Percentiles rank a stretch among this genome's conserved stretches.
Conservation (phyloP, 2,329 filamentous ascomycete species). For the Pestalotiopsis sp. region DNA sequence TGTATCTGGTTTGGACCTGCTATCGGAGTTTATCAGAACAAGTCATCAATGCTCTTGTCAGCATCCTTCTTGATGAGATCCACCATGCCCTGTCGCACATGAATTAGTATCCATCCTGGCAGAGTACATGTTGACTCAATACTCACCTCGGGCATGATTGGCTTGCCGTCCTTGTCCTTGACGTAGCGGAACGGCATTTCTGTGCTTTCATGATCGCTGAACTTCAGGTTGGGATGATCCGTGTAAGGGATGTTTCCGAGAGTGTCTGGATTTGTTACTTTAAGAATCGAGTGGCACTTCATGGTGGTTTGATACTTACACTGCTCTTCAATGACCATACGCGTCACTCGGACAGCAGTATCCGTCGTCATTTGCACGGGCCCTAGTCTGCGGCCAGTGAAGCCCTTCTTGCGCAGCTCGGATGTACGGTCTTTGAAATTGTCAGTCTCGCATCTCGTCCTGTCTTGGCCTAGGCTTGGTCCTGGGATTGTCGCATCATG, state of each 20-base stretch:
- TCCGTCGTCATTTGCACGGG: slow-evolving; percentile 98
- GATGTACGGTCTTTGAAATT: slow-evolving; percentile 69
- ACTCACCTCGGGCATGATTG: slow-evolving; percentile 85
- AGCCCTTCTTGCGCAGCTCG: slow-evolving; percentile 94
- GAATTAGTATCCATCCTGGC: slow-evolving; percentile 16
- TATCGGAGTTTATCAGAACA: slow-evolving; percentile 60
- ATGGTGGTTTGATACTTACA: slow-evolving; percentile 51
- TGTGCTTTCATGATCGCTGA: slow-evolving; percentile 90
- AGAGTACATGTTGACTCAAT: not conserved
- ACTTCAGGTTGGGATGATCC: slow-evolving; percentile 86
- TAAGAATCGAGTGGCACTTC: not conserved
- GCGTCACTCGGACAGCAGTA: slow-evolving; percentile 91
- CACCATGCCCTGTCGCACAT: slow-evolving; percentile 75
- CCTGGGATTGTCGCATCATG: not conserved
- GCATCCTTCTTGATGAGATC: slow-evolving; percentile 92
- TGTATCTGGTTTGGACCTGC: not conserved
- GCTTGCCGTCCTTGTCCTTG: slow-evolving; percentile 70
- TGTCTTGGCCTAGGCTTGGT: not conserved
- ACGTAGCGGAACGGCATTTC: slow-evolving; percentile 99
- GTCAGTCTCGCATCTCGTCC: not conserved
- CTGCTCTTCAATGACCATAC: slow-evolving; percentile 83
- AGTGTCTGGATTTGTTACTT: slow-evolving; percentile 57
- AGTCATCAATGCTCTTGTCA: slow-evolving; percentile 86
- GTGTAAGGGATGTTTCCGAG: slow-evolving; percentile 80
- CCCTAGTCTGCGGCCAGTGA: slow-evolving; percentile 81